Evolutionary conservation across 805 yeast genomes (phyloP).

Genomic region (Lipomyces yamadae): DNA sequence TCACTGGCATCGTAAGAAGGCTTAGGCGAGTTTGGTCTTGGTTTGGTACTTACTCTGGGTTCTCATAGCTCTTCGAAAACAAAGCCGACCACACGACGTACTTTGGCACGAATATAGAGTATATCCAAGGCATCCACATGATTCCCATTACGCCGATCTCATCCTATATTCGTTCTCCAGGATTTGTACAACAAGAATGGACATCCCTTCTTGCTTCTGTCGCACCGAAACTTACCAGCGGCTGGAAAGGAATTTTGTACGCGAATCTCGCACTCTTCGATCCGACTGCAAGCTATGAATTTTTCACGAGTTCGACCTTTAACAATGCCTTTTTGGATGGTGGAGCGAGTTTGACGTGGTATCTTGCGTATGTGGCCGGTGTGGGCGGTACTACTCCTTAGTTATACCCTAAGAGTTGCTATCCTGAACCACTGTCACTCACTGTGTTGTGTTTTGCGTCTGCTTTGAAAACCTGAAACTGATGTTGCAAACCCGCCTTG

Average conservation of each 20-base stretch:
- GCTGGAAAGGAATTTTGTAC: slow-evolving; percentile 72
- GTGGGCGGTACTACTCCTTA: background rate
- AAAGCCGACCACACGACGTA: slow-evolving; percentile 74
- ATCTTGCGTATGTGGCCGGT: slow-evolving; percentile 68
- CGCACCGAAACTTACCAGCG: slow-evolving; percentile 51
- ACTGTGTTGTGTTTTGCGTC: no score
- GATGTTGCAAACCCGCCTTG: background rate
- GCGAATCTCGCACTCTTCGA: slow-evolving; percentile 76
- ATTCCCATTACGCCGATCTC: slow-evolving; percentile 72
- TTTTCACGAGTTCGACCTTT: slow-evolving; percentile 63
- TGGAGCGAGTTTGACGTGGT: slow-evolving; percentile 89
- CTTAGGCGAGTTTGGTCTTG: background rate
- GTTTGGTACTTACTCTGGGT: background rate
- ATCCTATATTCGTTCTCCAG: slow-evolving; percentile 57
- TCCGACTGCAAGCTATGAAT: slow-evolving; percentile 65
- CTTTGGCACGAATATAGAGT: slow-evolving; percentile 64
- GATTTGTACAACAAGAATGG: slow-evolving; percentile 65
- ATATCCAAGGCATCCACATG: slow-evolving; percentile 81
- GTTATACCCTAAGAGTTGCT: background rate
- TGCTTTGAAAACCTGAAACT: background rate
- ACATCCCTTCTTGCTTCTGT: slow-evolving; percentile 51
- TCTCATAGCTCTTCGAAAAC: slow-evolving; percentile 59
- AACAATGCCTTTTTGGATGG: slow-evolving; percentile 64
- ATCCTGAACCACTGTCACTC: background rate
- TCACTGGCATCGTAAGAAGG: slow-evolving; percentile 57